Percentiles rank a stretch among this genome's conserved stretches.
These are phyloP conservation scores for Epichloe aotearoae DNA, from an alignment of 2,329 filamentous ascomycete species.

Conservation along the genomic window DNA sequence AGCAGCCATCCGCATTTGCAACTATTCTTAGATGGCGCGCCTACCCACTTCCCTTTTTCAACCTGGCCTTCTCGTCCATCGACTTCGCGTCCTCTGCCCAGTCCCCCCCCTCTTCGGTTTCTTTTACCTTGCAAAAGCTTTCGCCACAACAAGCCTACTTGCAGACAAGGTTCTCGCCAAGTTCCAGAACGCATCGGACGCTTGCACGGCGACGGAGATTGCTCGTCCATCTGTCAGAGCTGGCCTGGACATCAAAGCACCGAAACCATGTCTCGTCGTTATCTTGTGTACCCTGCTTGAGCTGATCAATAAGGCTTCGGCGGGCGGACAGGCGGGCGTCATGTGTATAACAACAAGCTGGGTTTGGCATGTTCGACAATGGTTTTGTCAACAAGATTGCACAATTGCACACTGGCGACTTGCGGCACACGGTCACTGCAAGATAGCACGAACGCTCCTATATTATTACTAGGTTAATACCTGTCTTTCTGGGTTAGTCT, in stretches of 20 bases:
- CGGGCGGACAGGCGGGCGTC: too few species aligned
- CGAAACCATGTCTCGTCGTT: too few species aligned
- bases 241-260: too few species aligned
- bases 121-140: neutral
- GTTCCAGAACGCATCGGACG: neutral
- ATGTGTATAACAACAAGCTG: too few species aligned
- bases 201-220: neutral
- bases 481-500: neutral
- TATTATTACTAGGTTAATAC: constrained; percentile 1
- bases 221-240: neutral
- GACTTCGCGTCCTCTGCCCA: too few species aligned
- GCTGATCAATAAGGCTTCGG: too few species aligned
- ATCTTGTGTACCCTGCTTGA: too few species aligned
- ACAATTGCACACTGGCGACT: neutral
- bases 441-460: neutral
- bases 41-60: too few species aligned
- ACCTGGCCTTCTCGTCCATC: too few species aligned
- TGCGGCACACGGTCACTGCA: neutral
- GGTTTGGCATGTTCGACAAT: neutral
- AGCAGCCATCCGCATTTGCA: too few species aligned
- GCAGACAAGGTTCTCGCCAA: neutral
- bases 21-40: too few species aligned
- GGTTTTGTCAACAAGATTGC: neutral
- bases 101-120: too few species aligned
- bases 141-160: neutral